Conservation (phyloP, 2,329 filamentous ascomycete species). For the Sporothrix dimorphospora region DNA sequence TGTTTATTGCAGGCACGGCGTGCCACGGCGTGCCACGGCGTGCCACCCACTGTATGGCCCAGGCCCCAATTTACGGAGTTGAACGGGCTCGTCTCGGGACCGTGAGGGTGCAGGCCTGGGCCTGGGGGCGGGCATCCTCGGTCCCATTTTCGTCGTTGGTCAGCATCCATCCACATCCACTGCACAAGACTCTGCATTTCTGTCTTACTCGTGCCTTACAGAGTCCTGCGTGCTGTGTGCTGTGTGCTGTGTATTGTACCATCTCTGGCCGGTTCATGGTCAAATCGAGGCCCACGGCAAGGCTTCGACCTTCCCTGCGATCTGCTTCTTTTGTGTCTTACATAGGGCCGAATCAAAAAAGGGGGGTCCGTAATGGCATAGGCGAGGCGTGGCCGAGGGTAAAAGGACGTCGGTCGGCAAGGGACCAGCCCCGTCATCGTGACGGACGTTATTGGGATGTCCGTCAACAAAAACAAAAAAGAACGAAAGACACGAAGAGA, state of each 20-base stretch:
- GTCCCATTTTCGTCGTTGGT: slow-evolving; percentile 4
- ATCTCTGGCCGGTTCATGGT: background rate
- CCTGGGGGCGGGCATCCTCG: slow-evolving; percentile 9
- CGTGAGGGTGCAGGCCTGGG: slow-evolving; percentile 1
- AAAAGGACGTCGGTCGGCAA: background rate
- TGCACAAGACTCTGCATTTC: background rate
- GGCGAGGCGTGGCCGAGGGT: background rate
- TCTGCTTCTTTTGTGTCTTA: background rate
- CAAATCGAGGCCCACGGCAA: background rate
- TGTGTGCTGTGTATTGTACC: background rate
- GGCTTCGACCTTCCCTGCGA: background rate
- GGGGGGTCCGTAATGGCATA: background rate
- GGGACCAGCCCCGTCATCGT: background rate
- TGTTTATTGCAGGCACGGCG: background rate
- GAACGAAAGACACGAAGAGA: background rate
- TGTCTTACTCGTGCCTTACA: background rate
- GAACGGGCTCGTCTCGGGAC: slow-evolving; percentile 20
- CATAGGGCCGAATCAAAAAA: slow-evolving; percentile 11
- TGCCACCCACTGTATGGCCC: slow-evolving; percentile 7
- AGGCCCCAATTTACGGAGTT: slow-evolving; percentile 20
- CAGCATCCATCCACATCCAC: background rate
- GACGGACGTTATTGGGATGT: background rate
- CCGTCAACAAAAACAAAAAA: background rate
- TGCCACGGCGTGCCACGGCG: background rate
- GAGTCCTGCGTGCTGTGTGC: background rate